Conservation (phyloP, 495 filamentous ascomycete genomes). For the Lepraria neglecta region DNA sequence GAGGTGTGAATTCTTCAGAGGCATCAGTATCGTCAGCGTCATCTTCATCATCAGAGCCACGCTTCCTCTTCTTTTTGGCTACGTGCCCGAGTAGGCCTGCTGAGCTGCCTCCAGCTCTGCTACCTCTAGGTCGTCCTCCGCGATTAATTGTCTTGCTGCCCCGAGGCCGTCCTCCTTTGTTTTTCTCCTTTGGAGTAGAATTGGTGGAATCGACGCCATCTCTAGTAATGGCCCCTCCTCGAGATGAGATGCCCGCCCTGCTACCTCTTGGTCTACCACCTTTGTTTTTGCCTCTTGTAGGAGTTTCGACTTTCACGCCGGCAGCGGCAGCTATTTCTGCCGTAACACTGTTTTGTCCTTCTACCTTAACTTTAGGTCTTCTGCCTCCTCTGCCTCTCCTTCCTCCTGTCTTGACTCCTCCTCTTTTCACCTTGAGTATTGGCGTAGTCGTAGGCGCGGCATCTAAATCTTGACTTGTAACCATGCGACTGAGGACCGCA, state of each 20-base stretch:
- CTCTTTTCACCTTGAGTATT: slow-evolving; percentile 16
- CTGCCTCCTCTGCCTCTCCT: slow-evolving; percentile 20
- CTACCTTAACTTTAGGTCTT: slow-evolving; percentile 21
- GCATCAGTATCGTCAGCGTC: slow-evolving; percentile 45
- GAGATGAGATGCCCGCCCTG: slow-evolving; percentile 7
- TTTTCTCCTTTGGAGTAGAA: slow-evolving; percentile 3
- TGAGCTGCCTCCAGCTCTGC: slow-evolving; percentile 19
- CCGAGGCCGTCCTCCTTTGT: slow-evolving; percentile 22
- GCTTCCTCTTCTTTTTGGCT: slow-evolving; percentile 46
- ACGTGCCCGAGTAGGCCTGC: slow-evolving; percentile 7
- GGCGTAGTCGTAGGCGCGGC: slow-evolving; percentile 5
- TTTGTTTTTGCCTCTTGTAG: slow-evolving; percentile 17
- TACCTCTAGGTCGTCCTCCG: slow-evolving; percentile 23
- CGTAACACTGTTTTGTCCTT: slow-evolving; percentile 12
- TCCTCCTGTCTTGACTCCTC: slow-evolving; percentile 20
- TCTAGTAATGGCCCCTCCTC: slow-evolving; percentile 7
- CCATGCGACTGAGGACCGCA: slow-evolving; percentile 39
- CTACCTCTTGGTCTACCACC: slow-evolving; percentile 18
- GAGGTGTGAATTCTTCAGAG: slow-evolving; percentile 45
- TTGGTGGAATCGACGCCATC: slow-evolving; percentile 19
- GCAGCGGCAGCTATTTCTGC: neutral
- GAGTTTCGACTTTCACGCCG: neutral
- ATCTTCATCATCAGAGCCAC: slow-evolving; percentile 39
- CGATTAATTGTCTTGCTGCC: slow-evolving; percentile 18
- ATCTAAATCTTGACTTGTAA: slow-evolving; percentile 35